A percentile compares a stretch with the other conserved stretches of the same genome.
phyloP scores from a whole-genome alignment of 2,329 filamentous ascomycete genomes.

The Aspergillus chevalieri region DNA sequence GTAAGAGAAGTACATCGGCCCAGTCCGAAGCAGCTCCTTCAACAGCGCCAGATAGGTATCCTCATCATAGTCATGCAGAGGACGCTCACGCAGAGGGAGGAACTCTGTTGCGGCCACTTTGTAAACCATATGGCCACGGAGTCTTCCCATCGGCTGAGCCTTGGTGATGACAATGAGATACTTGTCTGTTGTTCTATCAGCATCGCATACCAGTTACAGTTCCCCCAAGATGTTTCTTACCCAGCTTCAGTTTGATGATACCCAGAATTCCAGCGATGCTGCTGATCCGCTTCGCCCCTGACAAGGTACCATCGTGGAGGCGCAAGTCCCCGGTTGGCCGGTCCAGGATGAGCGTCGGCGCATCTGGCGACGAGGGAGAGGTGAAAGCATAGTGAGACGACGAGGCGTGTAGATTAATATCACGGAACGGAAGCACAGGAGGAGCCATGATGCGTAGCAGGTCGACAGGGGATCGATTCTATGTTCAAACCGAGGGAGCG shows the following conservation, averaged over 20 bases:
- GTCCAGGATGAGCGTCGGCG: conserved; percentile 81
- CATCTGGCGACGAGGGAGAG: conserved; percentile 85
- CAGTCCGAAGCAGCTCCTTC: conserved; percentile 71
- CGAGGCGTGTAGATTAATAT: conserved; percentile 94
- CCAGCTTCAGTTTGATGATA: conserved; percentile 85
- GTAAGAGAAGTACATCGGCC: conserved; percentile 97
- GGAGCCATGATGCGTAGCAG: conserved; percentile 23
- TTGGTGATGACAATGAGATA: conserved; percentile 97
- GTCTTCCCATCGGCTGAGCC: conserved; percentile 77
- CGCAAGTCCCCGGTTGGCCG: conserved; percentile 86
- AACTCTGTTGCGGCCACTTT: conserved; percentile 87
- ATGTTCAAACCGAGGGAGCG: conserved; percentile 25
- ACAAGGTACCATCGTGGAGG: conserved; percentile 70
- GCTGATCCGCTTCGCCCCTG: conserved; percentile 75
- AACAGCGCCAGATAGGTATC: conserved; percentile 81
- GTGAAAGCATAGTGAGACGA: conserved; percentile 92
- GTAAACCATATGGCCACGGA: conserved; percentile 96
- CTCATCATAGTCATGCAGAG: conserved; percentile 87
- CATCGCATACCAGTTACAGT: background rate
- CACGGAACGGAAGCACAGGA: conserved; percentile 66
- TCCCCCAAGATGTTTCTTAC: conserved; percentile 45
- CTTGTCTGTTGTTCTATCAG: conserved; percentile 57
- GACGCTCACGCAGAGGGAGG: conserved; percentile 84
- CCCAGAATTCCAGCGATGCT: conserved; percentile 94
- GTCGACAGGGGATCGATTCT: background rate